These are phyloP conservation scores for Thelephora terrestris DNA, from an alignment of 1,284 basidiomycete genomes.

Conservation along the genomic window DNA sequence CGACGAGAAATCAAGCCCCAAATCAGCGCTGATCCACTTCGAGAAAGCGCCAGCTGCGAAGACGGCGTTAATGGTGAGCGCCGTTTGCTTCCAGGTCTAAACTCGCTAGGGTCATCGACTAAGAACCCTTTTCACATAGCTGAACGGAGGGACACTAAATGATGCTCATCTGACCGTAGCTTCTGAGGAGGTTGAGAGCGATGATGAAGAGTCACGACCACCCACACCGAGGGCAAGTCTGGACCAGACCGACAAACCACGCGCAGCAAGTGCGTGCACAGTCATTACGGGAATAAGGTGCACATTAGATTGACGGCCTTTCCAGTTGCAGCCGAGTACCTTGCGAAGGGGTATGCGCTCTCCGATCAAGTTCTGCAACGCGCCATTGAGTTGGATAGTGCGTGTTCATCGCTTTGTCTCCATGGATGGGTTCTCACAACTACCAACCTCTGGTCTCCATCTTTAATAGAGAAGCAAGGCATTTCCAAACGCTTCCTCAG, in stretches of 20 bases:
- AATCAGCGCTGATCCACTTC: slow-evolving; percentile 53
- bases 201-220: slow-evolving; percentile 32
- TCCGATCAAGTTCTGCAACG: slow-evolving; percentile 72
- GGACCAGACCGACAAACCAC: slow-evolving; percentile 75
- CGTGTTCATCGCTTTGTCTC: slow-evolving; percentile 17
- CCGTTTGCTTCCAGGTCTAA: neutral
- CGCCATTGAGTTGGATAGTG: slow-evolving; percentile 83
- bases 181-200: slow-evolving; percentile 50
- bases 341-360: slow-evolving; percentile 77
- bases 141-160: slow-evolving; percentile 66
- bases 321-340: slow-evolving; percentile 79
- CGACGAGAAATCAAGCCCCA: slow-evolving; percentile 23
- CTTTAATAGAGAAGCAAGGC: slow-evolving; percentile 59
- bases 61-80: slow-evolving; percentile 64
- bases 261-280: slow-evolving; percentile 55
- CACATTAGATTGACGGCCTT: slow-evolving; percentile 1
- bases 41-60: slow-evolving; percentile 70
- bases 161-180: slow-evolving; percentile 50
- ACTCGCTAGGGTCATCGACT: neutral
- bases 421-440: neutral
- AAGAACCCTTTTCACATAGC: slow-evolving; percentile 25
- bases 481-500: slow-evolving; percentile 78
- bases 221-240: slow-evolving; percentile 28
- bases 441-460: neutral
- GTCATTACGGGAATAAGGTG: slow-evolving; percentile 1